Base-by-base conservation (phyloP, 2,329 filamentous ascomycete genomes). In the Aspergillus sp. region DNA sequence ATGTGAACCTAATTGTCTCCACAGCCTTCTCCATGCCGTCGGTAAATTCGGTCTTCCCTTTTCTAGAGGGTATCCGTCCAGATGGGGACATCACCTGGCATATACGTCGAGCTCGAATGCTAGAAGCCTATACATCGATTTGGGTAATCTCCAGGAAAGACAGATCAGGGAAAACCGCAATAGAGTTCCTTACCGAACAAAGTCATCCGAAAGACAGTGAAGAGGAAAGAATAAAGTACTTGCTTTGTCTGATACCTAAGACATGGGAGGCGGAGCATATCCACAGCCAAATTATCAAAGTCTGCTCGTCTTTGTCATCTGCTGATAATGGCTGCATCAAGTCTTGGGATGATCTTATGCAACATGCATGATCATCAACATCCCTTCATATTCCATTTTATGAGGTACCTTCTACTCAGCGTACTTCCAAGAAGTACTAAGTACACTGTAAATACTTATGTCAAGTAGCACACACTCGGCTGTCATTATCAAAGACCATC, bases 231-330 rank as follows among this genome's bases (percentile, higher is more conserved):
- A 9, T 28, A 28, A 56, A 28, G n/a, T 56, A 56, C 28, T 9
- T 56, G 3, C 54, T 56, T n/a, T 56, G 54, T 43, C 39, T 56
- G 21, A 19, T 56, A 38, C 54, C 54, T 7, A 43, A 23, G 36
- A 49, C 32, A 51, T 55, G 56, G 55, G 50, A 54, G 58, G 50
- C 60, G n/a, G 47, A 63, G 53, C 52, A 41, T 47, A 41, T 48
- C 21, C 57, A 48, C 55, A 52, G 30, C 23, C 19, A 10, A 39
- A 17, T 57, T 15, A 23, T 41, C 12, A 49, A 9, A 3, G 23
- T 57, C 43, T 57, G 54, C 21, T 49, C 12, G 43, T 50, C 54
- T n/a, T 57, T 57, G 10, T 43, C 25, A 28, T 43, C 25, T 36
- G 54, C 17, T 56, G 17, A 6, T 36, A 25, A 8, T 12, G 54